These are phyloP conservation scores for Cyclotella kingstonii DNA, from an alignment of 108 stramenopile genomes.

Conservation along the genomic window DNA sequence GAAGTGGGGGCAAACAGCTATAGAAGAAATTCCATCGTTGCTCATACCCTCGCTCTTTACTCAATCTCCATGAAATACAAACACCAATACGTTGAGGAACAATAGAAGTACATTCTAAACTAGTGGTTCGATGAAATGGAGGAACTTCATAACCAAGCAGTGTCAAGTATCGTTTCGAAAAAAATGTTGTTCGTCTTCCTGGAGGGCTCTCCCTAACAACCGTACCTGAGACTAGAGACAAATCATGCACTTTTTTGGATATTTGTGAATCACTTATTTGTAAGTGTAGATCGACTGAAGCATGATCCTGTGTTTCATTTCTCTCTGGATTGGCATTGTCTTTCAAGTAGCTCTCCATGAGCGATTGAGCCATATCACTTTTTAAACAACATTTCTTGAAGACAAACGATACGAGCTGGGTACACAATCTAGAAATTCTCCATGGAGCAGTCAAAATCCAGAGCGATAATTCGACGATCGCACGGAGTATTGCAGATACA, in stretches of 20 bases:
- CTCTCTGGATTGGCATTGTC: not conserved
- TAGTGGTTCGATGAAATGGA: slow-evolving; percentile 32
- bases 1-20: slow-evolving; percentile 59
- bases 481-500: slow-evolving; percentile 22
- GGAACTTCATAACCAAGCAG: slow-evolving; percentile 37
- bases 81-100: slow-evolving; percentile 67
- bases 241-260: slow-evolving; percentile 4
- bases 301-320: not conserved
- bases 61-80: slow-evolving; percentile 58
- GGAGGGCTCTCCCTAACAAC: slow-evolving; percentile 28
- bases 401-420: slow-evolving; percentile 4
- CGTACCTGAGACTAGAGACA: slow-evolving; percentile 11
- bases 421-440: slow-evolving; percentile 11
- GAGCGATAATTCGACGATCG: slow-evolving; percentile 8
- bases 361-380: slow-evolving; percentile 14
- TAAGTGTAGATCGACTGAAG: slow-evolving; percentile 6
- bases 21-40: slow-evolving; percentile 58
- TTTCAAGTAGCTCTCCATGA: slow-evolving; percentile 10
- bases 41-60: slow-evolving; percentile 56
- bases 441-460: slow-evolving; percentile 23
- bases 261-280: slow-evolving; percentile 15
- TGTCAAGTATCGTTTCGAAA: slow-evolving; percentile 20
- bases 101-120: slow-evolving; percentile 46
- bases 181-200: slow-evolving; percentile 15
- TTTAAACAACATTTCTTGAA: not conserved